Percentiles rank a stretch among this genome's conserved stretches.
These are phyloP conservation scores for Brassica incana DNA, from an alignment of 345 rosid species.

Conservation along the genomic window DNA sequence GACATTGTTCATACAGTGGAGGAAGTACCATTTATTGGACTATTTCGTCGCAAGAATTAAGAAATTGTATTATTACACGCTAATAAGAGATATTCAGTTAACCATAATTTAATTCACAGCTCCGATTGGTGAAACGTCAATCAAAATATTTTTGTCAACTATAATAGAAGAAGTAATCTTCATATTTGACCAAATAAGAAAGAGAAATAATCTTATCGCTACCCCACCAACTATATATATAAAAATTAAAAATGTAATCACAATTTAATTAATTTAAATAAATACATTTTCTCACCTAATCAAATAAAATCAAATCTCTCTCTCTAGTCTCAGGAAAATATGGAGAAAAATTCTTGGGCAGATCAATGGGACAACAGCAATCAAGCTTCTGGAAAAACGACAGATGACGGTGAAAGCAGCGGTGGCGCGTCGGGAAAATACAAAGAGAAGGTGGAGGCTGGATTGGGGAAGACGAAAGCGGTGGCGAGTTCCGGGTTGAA, in stretches of 20 bases:
- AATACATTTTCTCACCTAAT: not conserved
- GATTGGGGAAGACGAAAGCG: slow-evolving; percentile 60
- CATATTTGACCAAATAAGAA: not conserved
- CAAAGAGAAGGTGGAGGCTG: slow-evolving; percentile 68
- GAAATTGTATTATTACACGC: too few relatives aligned
- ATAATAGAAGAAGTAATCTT: too few relatives aligned
- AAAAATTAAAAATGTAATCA: not conserved
- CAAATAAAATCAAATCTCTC: not conserved
- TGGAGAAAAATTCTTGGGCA: slow-evolving; percentile 70
- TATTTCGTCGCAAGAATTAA: too few relatives aligned
- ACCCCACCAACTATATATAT: not conserved
- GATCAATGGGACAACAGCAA: slow-evolving; percentile 70
- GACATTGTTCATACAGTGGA: too few relatives aligned
- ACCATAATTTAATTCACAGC: too few relatives aligned
- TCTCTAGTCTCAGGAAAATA: not conserved
- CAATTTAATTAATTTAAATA: not conserved
- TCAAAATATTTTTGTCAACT: too few relatives aligned
- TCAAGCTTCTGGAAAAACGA: slow-evolving; percentile 3
- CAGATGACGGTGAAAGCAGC: slow-evolving; percentile 4
- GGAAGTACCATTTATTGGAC: too few relatives aligned
- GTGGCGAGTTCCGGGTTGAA: slow-evolving; percentile 57
- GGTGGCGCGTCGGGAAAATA: slow-evolving; percentile 48
- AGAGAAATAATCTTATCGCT: not conserved
- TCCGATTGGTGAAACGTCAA: too few relatives aligned
- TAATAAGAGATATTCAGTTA: too few relatives aligned